A percentile compares a stretch with the other conserved stretches of the same genome.
Evolutionary conservation across 495 filamentous ascomycete species (phyloP).

Genomic region (Rusavskia elegans): DNA sequence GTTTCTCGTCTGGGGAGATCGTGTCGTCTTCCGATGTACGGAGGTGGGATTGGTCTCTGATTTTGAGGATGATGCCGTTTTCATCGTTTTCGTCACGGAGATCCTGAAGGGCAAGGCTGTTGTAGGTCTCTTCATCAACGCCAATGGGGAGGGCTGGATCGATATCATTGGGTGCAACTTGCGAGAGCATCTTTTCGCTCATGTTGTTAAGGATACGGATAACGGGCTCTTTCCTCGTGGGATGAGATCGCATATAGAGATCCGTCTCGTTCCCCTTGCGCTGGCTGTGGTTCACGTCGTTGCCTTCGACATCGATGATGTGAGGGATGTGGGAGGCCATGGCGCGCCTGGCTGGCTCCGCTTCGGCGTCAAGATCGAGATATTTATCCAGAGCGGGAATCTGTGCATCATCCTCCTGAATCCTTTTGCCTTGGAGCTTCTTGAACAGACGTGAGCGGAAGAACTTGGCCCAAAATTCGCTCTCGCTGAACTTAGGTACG

Average conservation of each 20-base stretch:
- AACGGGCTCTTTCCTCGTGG: constrained; percentile 54
- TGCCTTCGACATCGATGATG: constrained; percentile 82
- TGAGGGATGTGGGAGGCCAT: constrained; percentile 55
- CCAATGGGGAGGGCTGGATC: constrained; percentile 47
- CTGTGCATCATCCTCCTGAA: constrained; percentile 53
- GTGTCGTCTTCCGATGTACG: constrained; percentile 38
- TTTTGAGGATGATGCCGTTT: constrained; percentile 64
- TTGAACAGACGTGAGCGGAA: constrained; percentile 82
- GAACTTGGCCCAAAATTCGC: constrained; percentile 81
- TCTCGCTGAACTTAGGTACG: constrained; percentile 66
- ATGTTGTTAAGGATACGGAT: constrained; percentile 73
- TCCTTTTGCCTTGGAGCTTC: constrained; percentile 76
- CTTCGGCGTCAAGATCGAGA: constrained; percentile 49
- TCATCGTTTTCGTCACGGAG: constrained; percentile 58
- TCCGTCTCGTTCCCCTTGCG: constrained; percentile 71
- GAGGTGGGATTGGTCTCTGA: constrained; percentile 70
- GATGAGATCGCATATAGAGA: constrained; percentile 64
- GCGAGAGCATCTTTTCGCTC: constrained; percentile 79
- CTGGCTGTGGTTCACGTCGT: constrained; percentile 77
- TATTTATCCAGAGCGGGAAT: constrained; percentile 77
- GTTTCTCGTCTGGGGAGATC: constrained; percentile 35
- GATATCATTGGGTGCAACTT: constrained; percentile 60
- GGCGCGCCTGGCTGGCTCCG: constrained; percentile 28
- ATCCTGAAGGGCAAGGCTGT: constrained; percentile 64
- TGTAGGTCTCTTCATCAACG: constrained; percentile 59